Conservation (phyloP, 2,329 filamentous ascomycete species). For the Boeremia exigua region DNA sequence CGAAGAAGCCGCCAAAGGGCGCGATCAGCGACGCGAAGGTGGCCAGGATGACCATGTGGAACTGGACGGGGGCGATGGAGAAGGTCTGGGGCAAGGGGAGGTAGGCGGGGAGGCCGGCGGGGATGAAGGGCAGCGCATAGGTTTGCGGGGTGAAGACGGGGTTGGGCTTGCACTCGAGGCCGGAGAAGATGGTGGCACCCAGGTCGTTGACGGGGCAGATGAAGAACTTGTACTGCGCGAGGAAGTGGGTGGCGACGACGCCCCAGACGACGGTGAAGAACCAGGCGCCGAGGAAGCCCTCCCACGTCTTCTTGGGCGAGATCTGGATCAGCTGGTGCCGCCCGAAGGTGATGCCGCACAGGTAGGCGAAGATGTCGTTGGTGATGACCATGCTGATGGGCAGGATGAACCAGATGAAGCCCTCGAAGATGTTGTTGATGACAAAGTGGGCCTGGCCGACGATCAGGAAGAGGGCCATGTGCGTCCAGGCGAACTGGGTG, state of each 20-base stretch:
- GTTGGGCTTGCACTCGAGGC: conserved; percentile 87
- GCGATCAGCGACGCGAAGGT: conserved; percentile 96
- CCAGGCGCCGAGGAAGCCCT: conserved; percentile 97
- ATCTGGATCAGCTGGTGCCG: conserved; percentile 96
- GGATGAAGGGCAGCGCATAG: conserved; percentile 68
- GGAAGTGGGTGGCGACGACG: conserved; percentile 77
- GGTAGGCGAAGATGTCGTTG: conserved; percentile 98
- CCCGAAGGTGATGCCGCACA: conserved; percentile 96
- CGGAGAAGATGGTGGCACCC: conserved; percentile 89
- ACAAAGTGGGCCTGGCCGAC: conserved; percentile 98
- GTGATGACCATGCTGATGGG: conserved; percentile 94
- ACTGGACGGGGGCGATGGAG: conserved; percentile 84
- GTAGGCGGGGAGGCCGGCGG: conserved; percentile 29
- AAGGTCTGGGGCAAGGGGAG: conserved; percentile 72
- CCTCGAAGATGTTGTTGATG: conserved; percentile 99
- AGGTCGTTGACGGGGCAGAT: conserved; percentile 97
- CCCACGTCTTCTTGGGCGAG: conserved; percentile 98
- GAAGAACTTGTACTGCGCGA: conserved; percentile 94
- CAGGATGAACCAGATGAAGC: conserved; percentile 99
- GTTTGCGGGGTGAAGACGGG: conserved; percentile 83
- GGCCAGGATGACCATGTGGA: conserved; percentile 88
- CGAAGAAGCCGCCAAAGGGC: conserved; percentile 98
- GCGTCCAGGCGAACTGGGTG: conserved; percentile 98
- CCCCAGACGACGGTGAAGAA: conserved; percentile 91
- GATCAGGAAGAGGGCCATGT: conserved; percentile 98